Percentiles rank a stretch among this genome's conserved stretches.
Conservation (phyloP, 352 stramenopile species). For the Globisporangium abappressorium region DNA sequence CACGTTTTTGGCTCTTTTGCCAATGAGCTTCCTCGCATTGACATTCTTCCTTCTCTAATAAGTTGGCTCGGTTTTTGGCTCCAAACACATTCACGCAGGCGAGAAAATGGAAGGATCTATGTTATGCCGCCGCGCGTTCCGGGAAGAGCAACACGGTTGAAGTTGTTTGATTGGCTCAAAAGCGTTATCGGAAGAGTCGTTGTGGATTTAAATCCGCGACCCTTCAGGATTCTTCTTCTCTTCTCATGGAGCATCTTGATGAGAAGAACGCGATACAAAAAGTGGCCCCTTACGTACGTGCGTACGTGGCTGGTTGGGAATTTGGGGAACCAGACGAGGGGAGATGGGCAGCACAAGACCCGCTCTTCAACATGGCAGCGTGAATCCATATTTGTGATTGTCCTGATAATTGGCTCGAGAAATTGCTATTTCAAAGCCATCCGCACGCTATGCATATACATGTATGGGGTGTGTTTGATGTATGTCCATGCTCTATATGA, state of each 20-base stretch:
- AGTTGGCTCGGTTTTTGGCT: no score
- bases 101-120: conserved; percentile 1
- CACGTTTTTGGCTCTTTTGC: neutral
- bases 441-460: no score
- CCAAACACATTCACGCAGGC: neutral
- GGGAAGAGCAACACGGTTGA: no score
- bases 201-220: neutral
- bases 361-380: neutral
- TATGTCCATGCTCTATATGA: no score
- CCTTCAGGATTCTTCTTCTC: neutral
- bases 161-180: neutral
- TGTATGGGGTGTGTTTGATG: no score
- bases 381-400: no score
- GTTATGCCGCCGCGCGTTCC: no score
- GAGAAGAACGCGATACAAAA: neutral
- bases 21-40: neutral
- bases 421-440: no score
- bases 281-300: neutral
- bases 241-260: neutral
- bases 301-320: neutral
- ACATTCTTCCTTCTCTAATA: no score
- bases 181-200: neutral
- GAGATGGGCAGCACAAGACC: neutral
- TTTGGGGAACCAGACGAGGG: no score
- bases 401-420: no score